Evolutionary conservation across 805 yeast genomes (phyloP).

Genomic region (Metschnikowia chrysomelidarum): DNA sequence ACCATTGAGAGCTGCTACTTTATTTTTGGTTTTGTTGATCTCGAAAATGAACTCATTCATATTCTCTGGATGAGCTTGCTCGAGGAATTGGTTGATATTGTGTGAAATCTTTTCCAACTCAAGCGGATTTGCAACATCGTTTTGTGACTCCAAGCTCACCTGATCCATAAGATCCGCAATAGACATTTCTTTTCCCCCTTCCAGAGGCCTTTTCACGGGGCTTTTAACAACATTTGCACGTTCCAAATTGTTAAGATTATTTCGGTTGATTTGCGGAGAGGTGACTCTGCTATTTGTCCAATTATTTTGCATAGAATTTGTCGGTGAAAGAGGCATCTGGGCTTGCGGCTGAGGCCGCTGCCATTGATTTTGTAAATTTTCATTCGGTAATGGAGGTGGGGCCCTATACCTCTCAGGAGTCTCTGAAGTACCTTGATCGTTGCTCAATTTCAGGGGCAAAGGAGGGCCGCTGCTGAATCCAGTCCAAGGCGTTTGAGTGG

Average conservation of each 20-base stretch:
- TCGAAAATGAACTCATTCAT: constrained; percentile 16
- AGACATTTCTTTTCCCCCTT: no score
- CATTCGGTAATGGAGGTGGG: constrained; percentile 13
- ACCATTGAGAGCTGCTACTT: constrained; percentile 27
- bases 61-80: constrained; percentile 10
- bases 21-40: constrained; percentile 15
- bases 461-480: constrained; percentile 30
- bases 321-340: no score
- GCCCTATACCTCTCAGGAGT: constrained; percentile 12
- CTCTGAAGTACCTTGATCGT: no score
- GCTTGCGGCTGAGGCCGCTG: background rate
- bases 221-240: no score
- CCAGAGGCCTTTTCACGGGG: no score
- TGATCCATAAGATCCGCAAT: constrained; percentile 21
- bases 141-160: constrained; percentile 11
- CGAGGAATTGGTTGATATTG: constrained; percentile 18
- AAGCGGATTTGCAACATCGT: background rate
- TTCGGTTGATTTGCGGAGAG: no score
- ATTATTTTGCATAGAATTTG: no score
- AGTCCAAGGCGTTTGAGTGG: no score
- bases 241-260: no score
- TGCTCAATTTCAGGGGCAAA: constrained; percentile 26
- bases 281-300: no score
- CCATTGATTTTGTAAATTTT: constrained; percentile 5
- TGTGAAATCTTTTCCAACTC: constrained; percentile 14